A percentile compares a stretch with the other conserved stretches of the same genome.
These are phyloP conservation scores for Trichoderma oligosporum DNA, from an alignment of 2,329 filamentous ascomycete genomes.

Conservation along the genomic window DNA sequence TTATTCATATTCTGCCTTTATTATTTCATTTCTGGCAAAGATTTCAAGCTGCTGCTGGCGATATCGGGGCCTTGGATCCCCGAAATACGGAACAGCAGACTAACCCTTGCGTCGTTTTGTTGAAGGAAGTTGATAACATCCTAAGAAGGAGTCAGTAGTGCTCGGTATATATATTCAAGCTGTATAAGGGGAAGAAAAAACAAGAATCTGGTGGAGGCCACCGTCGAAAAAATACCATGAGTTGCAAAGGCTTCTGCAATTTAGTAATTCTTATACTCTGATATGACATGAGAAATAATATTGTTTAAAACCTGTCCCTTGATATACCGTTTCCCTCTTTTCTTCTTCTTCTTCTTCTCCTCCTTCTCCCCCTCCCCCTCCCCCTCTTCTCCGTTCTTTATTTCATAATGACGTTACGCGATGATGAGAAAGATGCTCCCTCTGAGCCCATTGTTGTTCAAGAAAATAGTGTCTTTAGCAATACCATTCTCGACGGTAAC, in stretches of 20 bases:
- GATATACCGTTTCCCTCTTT: not conserved
- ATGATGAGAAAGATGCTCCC: conserved; percentile 7
- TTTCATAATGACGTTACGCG: conserved; percentile 7
- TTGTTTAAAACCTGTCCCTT: not conserved
- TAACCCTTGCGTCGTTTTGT: not conserved
- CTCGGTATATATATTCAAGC: not conserved
- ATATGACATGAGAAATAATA: not conserved
- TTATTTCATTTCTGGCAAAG: too few species aligned
- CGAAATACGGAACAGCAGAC: conserved; percentile 6
- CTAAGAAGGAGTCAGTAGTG: not conserved
- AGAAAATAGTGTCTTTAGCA: not conserved
- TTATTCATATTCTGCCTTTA: too few species aligned
- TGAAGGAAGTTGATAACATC: not conserved
- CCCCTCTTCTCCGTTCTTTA: not conserved
- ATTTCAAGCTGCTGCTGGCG: not conserved
- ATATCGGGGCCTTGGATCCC: conserved; percentile 4
- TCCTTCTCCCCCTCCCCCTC: not conserved
- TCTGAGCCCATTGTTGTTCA: not conserved
- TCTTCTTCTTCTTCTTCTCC: too few species aligned
- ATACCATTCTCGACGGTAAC: not conserved
- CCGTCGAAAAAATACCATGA: not conserved
- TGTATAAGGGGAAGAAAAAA: not conserved
- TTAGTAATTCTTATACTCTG: not conserved
- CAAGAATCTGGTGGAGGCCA: not conserved
- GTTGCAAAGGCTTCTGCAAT: not conserved